These are phyloP conservation scores for Aspergillus japonicus DNA, from an alignment of 2,329 filamentous ascomycete species.

Conservation along the genomic window DNA sequence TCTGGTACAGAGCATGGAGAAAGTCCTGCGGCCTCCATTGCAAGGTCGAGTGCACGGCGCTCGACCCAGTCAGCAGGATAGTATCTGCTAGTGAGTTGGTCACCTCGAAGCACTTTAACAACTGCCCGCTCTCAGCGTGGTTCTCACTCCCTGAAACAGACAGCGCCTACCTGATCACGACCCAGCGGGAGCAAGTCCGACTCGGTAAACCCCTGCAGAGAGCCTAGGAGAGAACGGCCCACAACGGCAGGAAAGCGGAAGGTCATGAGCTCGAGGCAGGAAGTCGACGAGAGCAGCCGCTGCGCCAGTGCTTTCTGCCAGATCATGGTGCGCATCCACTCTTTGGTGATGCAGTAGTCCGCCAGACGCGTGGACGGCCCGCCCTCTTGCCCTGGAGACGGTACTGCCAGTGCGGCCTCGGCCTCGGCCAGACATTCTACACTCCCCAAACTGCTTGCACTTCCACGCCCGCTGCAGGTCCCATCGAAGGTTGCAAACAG, in stretches of 20 bases:
- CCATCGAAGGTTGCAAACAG: slow-evolving; percentile 28
- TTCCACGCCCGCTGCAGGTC: slow-evolving; percentile 13
- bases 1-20: slow-evolving; percentile 32
- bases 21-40: slow-evolving; percentile 30
- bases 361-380: slow-evolving; percentile 24
- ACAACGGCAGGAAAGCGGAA: slow-evolving; percentile 29
- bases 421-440: slow-evolving; percentile 19
- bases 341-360: slow-evolving; percentile 30
- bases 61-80: slow-evolving; percentile 20
- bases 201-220: slow-evolving; percentile 24
- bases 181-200: slow-evolving; percentile 30
- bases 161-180: slow-evolving; percentile 29
- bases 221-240: slow-evolving; percentile 25
- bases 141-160: background rate
- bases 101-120: slow-evolving; percentile 35
- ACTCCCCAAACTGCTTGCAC: background rate
- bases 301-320: slow-evolving; percentile 31
- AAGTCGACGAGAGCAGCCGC: slow-evolving; percentile 27
- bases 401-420: slow-evolving; percentile 21
- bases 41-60: slow-evolving; percentile 6
- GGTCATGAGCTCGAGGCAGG: slow-evolving; percentile 21
- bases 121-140: slow-evolving; percentile 11
- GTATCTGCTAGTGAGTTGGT: slow-evolving; percentile 33
- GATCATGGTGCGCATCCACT: slow-evolving; percentile 36
- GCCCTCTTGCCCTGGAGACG: slow-evolving; percentile 15